These are phyloP conservation scores for Botrytis sinoallii DNA, from an alignment of 2,329 filamentous ascomycete species.

Conservation along the genomic window DNA sequence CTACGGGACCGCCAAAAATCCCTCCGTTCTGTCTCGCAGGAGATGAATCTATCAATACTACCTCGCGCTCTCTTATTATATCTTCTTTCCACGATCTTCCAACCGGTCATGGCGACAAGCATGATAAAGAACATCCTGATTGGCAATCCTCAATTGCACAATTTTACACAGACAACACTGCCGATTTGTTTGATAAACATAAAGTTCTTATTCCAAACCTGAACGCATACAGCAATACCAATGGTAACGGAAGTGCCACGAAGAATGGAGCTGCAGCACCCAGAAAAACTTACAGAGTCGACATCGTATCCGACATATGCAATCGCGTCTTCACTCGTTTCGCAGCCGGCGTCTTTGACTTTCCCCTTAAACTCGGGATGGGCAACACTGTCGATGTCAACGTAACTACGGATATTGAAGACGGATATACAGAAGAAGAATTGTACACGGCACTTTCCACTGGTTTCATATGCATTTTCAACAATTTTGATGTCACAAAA, in stretches of 20 bases:
- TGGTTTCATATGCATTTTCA: constrained; percentile 64
- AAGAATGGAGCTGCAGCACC: background rate
- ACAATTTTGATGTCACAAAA: constrained; percentile 60
- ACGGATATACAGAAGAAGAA: constrained; percentile 31
- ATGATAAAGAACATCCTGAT: constrained; percentile 1
- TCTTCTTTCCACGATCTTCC: constrained; percentile 9
- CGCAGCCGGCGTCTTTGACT: constrained; percentile 48
- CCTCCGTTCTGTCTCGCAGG: constrained; percentile 3
- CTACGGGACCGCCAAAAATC: background rate
- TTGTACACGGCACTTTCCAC: constrained; percentile 47
- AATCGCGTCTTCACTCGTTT: constrained; percentile 53
- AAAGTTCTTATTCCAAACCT: constrained; percentile 58
- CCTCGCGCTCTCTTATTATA: constrained; percentile 8
- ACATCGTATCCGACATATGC: constrained; percentile 60
- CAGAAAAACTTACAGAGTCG: constrained; percentile 47
- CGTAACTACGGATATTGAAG: background rate
- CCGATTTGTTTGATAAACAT: constrained; percentile 58
- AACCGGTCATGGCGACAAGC: background rate
- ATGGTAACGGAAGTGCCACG: background rate
- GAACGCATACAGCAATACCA: constrained; percentile 45
- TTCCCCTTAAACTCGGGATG: constrained; percentile 41
- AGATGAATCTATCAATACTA: constrained; percentile 1
- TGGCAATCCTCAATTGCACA: background rate
- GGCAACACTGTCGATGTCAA: constrained; percentile 29
- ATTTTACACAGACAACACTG: constrained; percentile 1